Percentiles rank a stretch among this genome's conserved stretches.
Evolutionary conservation across 2,329 filamentous ascomycete species (phyloP).

Genomic region (Pseudofabraea citricarpa): DNA sequence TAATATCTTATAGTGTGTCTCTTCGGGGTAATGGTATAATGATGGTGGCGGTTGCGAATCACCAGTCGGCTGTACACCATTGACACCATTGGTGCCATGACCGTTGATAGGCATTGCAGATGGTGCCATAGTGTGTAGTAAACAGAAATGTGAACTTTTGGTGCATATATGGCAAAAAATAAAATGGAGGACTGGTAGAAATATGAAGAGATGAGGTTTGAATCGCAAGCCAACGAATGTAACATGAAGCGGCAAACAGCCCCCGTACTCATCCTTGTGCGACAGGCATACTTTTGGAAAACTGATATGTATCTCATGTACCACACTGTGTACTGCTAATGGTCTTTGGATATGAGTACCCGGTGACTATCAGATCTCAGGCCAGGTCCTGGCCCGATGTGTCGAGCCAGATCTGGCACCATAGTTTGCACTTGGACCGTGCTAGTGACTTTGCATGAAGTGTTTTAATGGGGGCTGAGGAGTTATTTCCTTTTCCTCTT

Average conservation of each 20-base stretch:
- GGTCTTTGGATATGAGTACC: not conserved
- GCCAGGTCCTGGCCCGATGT: no score
- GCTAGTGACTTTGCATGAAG: no score
- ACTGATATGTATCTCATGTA: not conserved
- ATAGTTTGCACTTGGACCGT: no score
- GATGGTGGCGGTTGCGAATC: not conserved
- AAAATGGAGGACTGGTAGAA: not conserved
- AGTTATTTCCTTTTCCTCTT: no score
- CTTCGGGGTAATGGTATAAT: constrained; percentile 1
- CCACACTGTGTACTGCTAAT: not conserved
- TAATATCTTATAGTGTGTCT: constrained; percentile 9
- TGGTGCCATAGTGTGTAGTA: not conserved
- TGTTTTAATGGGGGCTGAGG: no score
- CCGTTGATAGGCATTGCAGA: constrained; percentile 1
- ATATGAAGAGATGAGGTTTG: not conserved
- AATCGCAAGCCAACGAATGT: no score
- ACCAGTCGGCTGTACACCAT: not conserved
- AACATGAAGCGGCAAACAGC: no score
- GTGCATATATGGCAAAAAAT: not conserved
- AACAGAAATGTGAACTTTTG: not conserved
- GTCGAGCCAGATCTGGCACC: no score
- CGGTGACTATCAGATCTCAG: no score
- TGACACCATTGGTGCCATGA: constrained; percentile 1
- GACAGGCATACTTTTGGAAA: not conserved
- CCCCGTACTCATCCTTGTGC: not conserved